Conservation (phyloP, 371 early-diverging fungal genomes). For the Apophysomyces variabilis region DNA sequence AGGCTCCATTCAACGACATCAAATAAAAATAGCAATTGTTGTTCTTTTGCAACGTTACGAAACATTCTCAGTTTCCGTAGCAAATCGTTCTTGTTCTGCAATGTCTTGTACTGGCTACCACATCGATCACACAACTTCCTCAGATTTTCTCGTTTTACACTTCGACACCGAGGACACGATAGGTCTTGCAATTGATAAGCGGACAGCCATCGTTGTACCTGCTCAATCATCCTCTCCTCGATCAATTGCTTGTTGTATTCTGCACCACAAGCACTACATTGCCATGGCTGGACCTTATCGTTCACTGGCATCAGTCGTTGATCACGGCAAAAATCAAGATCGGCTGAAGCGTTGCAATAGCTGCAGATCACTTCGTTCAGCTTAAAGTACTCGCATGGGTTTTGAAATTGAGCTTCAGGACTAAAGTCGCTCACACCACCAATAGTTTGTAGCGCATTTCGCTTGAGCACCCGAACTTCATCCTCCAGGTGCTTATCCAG, state of each 20-base stretch:
- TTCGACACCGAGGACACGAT: slow-evolving; percentile 79
- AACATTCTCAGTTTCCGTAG: slow-evolving; percentile 64
- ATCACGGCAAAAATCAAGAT: slow-evolving; percentile 92
- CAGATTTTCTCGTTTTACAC: slow-evolving; percentile 80
- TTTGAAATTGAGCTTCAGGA: slow-evolving; percentile 70
- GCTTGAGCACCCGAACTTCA: slow-evolving; percentile 70
- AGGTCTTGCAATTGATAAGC: slow-evolving; percentile 89
- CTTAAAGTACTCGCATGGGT: slow-evolving; percentile 79
- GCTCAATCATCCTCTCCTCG: slow-evolving; percentile 78
- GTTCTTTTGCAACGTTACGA: slow-evolving; percentile 65
- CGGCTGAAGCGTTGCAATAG: slow-evolving; percentile 81
- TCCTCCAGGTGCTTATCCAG: slow-evolving; percentile 71
- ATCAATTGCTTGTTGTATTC: slow-evolving; percentile 77
- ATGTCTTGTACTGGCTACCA: slow-evolving; percentile 58
- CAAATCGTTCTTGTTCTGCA: slow-evolving; percentile 51
- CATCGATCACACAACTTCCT: slow-evolving; percentile 59
- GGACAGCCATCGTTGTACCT: slow-evolving; percentile 62
- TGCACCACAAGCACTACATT: slow-evolving; percentile 70
- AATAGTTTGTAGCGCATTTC: slow-evolving; percentile 76
- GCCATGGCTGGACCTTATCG: slow-evolving; percentile 46
- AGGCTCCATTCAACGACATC: slow-evolving; percentile 63
- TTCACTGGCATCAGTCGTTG: slow-evolving; percentile 63
- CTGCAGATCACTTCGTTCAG: slow-evolving; percentile 86
- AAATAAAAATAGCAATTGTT: slow-evolving; percentile 56
- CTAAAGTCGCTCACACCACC: slow-evolving; percentile 81